Conservation (phyloP, 805 yeast genomes). For the Cyberlindnera mrakii region DNA sequence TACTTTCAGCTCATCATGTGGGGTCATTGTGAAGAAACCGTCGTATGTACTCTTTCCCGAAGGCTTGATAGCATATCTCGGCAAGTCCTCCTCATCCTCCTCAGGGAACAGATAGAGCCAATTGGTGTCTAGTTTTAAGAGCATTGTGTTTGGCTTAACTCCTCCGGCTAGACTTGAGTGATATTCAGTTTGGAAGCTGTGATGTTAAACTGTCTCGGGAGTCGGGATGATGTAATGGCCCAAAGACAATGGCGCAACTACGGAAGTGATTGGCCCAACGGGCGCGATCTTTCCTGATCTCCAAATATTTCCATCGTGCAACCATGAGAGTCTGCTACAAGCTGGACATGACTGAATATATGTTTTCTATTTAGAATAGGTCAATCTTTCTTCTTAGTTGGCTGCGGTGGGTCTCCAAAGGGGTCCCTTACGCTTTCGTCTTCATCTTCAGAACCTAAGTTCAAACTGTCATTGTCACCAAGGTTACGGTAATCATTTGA, state of each 20-base stretch:
- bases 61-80: slow-evolving; percentile 21
- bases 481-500: slow-evolving; percentile 21
- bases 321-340: no score
- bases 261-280: no score
- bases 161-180: no score
- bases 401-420: background rate
- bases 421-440: slow-evolving; percentile 2
- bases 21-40: slow-evolving; percentile 13
- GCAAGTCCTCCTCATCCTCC: slow-evolving; percentile 21
- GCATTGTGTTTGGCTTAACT: slow-evolving; percentile 6
- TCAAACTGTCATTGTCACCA: slow-evolving; percentile 23
- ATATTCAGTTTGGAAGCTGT: no score
- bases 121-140: slow-evolving; percentile 10
- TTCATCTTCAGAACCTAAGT: slow-evolving; percentile 15
- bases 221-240: no score
- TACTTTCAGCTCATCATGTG: slow-evolving; percentile 6
- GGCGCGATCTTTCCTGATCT: no score
- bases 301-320: no score
- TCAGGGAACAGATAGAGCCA: slow-evolving; percentile 23
- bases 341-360: background rate
- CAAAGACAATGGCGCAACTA: no score
- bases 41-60: slow-evolving; percentile 5
- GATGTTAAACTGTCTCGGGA: no score
- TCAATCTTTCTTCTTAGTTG: background rate
- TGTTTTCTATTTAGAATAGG: background rate